phyloP scores from a whole-genome alignment of 495 filamentous ascomycete genomes.

The Podospora didyma region DNA sequence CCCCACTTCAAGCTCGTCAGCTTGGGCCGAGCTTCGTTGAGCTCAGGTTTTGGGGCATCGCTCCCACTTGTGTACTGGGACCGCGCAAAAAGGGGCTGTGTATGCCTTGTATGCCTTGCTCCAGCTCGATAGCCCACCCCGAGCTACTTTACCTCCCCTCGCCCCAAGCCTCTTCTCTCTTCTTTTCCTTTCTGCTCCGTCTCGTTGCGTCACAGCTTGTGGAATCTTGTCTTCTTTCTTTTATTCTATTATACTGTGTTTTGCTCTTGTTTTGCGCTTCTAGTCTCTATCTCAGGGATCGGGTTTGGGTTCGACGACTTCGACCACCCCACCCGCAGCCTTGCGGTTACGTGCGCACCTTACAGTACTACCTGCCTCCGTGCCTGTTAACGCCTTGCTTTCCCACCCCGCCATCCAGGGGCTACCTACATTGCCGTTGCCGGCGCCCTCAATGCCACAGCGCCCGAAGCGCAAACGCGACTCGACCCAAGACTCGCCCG shows the following conservation, averaged over 20 bases:
- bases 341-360: too few species aligned
- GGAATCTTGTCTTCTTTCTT: not conserved
- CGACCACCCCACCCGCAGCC: too few species aligned
- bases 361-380: too few species aligned
- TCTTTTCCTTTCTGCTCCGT: not conserved
- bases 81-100: constrained; percentile 2
- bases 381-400: not conserved
- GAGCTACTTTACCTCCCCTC: not conserved
- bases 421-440: not conserved
- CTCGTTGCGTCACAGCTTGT: not conserved
- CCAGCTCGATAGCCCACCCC: not conserved
- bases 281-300: not conserved
- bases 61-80: not conserved
- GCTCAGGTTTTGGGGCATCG: not conserved
- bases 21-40: not conserved
- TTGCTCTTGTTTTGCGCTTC: not conserved
- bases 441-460: not conserved
- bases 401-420: not conserved
- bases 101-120: constrained; percentile 13
- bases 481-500: not conserved
- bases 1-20: too few species aligned
- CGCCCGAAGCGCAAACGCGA: not conserved
- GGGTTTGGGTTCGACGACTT: too few species aligned
- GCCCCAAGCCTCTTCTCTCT: not conserved
- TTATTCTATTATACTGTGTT: not conserved